These are phyloP conservation scores for Boletus tomentosulus DNA, from an alignment of 768 basidiomycete species.

Conservation along the genomic window DNA sequence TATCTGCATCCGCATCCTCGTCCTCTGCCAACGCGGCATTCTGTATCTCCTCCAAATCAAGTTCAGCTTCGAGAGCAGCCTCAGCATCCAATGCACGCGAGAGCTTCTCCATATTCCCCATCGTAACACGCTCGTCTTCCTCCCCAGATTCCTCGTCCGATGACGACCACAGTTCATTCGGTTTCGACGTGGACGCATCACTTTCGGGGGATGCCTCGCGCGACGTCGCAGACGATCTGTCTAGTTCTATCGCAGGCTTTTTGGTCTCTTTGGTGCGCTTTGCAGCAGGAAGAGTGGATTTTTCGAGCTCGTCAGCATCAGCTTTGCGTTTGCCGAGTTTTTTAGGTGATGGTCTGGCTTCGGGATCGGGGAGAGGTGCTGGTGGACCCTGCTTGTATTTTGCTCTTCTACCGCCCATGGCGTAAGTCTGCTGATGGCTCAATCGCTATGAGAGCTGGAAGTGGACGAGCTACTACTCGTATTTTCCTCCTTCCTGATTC, in stretches of 20 bases:
- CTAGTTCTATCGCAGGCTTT: constrained; percentile 18
- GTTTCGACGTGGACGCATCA: constrained; percentile 19
- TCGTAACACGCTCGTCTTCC: constrained; percentile 59
- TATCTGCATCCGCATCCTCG: constrained; percentile 43
- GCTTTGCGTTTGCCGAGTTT: constrained; percentile 76
- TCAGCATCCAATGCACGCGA: constrained; percentile 73
- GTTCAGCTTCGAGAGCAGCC: constrained; percentile 61
- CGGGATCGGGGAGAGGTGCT: constrained; percentile 44
- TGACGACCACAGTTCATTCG: constrained; percentile 34
- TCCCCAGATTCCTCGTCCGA: constrained; percentile 42
- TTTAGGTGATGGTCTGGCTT: constrained; percentile 41
- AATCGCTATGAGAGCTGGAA: neutral
- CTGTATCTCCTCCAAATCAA: constrained; percentile 64
- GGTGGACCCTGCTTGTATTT: constrained; percentile 82
- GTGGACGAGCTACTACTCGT: constrained; percentile 3
- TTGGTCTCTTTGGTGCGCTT: constrained; percentile 35
- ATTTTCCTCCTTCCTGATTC: constrained; percentile 24
- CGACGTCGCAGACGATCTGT: constrained; percentile 28
- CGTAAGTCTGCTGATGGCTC: neutral
- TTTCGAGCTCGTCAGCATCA: constrained; percentile 33
- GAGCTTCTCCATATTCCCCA: constrained; percentile 77
- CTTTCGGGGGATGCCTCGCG: constrained; percentile 44
- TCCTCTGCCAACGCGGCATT: constrained; percentile 47
- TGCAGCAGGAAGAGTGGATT: constrained; percentile 24
- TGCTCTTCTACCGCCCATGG: constrained; percentile 82